Evolutionary conservation across 1,284 basidiomycete genomes (phyloP).

Genomic region (Ceratobasidium sp.): DNA sequence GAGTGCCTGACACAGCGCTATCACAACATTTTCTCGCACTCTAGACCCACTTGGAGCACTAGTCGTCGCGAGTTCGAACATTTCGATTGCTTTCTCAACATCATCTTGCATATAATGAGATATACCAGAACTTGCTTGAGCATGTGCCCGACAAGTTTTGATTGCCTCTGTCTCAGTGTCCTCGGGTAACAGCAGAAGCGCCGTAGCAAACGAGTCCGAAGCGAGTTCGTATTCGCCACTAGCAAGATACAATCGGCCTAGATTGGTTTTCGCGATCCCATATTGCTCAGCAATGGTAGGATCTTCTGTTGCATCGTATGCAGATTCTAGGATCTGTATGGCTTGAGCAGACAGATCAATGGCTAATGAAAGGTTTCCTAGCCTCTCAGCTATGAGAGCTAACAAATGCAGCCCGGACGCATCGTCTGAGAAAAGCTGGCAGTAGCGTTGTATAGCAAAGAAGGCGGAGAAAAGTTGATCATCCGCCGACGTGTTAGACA

Average conservation of each 20-base stretch:
- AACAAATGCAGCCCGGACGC: conserved; percentile 84
- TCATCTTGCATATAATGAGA: conserved; percentile 71
- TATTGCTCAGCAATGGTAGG: conserved; percentile 78
- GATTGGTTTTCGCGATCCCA: conserved; percentile 81
- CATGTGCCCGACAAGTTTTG: conserved; percentile 60
- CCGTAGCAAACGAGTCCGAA: conserved; percentile 74
- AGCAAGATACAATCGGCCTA: conserved; percentile 79
- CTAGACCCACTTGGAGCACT: conserved; percentile 56
- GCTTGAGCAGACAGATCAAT: conserved; percentile 67
- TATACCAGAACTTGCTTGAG: conserved; percentile 73
- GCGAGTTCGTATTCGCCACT: conserved; percentile 66
- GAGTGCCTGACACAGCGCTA: conserved; percentile 79
- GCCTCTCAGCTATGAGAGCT: conserved; percentile 83
- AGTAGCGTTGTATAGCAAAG: conserved; percentile 81
- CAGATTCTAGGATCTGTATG: conserved; percentile 77
- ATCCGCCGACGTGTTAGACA: conserved; percentile 48
- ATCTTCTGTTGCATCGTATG: conserved; percentile 90
- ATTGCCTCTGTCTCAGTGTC: conserved; percentile 51
- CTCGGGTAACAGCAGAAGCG: conserved; percentile 71
- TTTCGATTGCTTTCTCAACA: conserved; percentile 66
- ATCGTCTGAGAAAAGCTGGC: conserved; percentile 71
- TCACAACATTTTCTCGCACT: conserved; percentile 72
- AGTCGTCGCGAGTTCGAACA: conserved; percentile 72
- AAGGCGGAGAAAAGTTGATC: conserved; percentile 69
- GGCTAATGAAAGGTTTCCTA: conserved; percentile 75